Evolutionary conservation across 495 filamentous ascomycete genomes (phyloP).

Genomic region (Hypoxylon subgilvum): DNA sequence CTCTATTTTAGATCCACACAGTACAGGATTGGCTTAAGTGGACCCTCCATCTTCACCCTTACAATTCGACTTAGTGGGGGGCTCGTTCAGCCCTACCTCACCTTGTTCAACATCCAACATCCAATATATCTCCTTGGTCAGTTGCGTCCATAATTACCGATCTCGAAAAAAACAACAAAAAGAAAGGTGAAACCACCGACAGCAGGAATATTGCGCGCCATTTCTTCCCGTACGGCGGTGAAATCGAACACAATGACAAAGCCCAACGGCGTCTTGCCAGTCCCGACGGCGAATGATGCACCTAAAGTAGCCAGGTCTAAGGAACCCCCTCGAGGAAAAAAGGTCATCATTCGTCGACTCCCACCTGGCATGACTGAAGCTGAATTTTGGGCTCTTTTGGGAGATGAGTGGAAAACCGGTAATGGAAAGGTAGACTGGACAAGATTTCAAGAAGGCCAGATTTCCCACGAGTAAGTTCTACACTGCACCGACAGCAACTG

Average conservation of each 20-base stretch:
- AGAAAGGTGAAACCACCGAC: too few species aligned
- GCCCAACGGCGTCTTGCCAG: conserved; percentile 58
- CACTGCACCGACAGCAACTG: neutral
- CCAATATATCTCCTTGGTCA: neutral
- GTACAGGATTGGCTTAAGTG: too few species aligned
- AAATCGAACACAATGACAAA: conserved; percentile 4
- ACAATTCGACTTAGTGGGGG: too few species aligned
- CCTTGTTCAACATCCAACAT: neutral
- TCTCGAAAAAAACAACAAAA: too few species aligned
- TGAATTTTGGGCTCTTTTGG: conserved; percentile 75
- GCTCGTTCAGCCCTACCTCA: too few species aligned
- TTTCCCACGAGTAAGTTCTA: conserved; percentile 80
- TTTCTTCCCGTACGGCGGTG: neutral
- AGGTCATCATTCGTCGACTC: conserved; percentile 82
- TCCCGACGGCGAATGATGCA: conserved; percentile 61
- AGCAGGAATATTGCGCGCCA: too few species aligned
- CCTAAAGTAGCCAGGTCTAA: conserved; percentile 59
- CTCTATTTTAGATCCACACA: too few species aligned
- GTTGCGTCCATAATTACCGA: too few species aligned
- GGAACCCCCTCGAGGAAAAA: conserved; percentile 69
- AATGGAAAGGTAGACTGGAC: conserved; percentile 85
- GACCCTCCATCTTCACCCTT: too few species aligned
- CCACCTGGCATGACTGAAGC: conserved; percentile 82
- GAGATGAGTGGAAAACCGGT: conserved; percentile 81
- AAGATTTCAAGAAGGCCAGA: conserved; percentile 77